Evolutionary conservation across 768 basidiomycete species (phyloP).

Genomic region (Rubroboletus pulcherrimus): DNA sequence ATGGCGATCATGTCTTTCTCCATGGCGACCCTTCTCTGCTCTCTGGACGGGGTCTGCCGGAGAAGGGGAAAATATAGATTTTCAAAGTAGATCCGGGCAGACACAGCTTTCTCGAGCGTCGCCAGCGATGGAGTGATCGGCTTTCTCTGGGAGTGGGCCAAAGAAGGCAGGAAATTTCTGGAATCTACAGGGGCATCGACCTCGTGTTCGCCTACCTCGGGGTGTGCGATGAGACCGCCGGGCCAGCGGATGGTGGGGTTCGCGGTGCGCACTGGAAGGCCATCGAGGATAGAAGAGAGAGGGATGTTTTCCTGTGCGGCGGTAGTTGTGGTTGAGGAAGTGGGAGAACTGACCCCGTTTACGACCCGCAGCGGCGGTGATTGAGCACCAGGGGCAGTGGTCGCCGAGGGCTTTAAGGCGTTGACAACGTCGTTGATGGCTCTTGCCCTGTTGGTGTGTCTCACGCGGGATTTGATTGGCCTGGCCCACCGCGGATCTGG

Average conservation of each 20-base stretch:
- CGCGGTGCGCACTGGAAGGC: slow-evolving; percentile 51
- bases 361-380: slow-evolving; percentile 67
- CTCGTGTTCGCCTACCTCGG: slow-evolving; percentile 61
- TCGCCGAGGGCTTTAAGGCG: slow-evolving; percentile 57
- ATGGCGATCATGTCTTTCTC: slow-evolving; percentile 82
- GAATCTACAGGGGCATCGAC: slow-evolving; percentile 33
- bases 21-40: slow-evolving; percentile 80
- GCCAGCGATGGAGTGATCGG: slow-evolving; percentile 81
- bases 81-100: slow-evolving; percentile 92
- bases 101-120: slow-evolving; percentile 91
- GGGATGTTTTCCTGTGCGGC: slow-evolving; percentile 68
- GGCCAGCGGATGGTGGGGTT: slow-evolving; percentile 61
- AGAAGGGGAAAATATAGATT: slow-evolving; percentile 84
- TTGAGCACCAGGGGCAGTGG: slow-evolving; percentile 38
- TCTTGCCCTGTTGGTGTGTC: slow-evolving; percentile 60
- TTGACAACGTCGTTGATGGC: slow-evolving; percentile 77
- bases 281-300: slow-evolving; percentile 40
- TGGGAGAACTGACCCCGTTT: slow-evolving; percentile 68
- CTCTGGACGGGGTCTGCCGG: slow-evolving; percentile 80
- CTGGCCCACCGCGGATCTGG: slow-evolving; percentile 85
- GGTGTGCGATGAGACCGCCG: slow-evolving; percentile 58
- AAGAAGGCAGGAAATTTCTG: slow-evolving; percentile 28
- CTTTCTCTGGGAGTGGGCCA: slow-evolving; percentile 42
- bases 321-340: slow-evolving; percentile 71
- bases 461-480: slow-evolving; percentile 79